Evolutionary conservation across 1,284 basidiomycete species (phyloP), one percentile per base, ranked within the genome.

Genomic region (Pseudomicrostroma phylloplanum): DNA sequence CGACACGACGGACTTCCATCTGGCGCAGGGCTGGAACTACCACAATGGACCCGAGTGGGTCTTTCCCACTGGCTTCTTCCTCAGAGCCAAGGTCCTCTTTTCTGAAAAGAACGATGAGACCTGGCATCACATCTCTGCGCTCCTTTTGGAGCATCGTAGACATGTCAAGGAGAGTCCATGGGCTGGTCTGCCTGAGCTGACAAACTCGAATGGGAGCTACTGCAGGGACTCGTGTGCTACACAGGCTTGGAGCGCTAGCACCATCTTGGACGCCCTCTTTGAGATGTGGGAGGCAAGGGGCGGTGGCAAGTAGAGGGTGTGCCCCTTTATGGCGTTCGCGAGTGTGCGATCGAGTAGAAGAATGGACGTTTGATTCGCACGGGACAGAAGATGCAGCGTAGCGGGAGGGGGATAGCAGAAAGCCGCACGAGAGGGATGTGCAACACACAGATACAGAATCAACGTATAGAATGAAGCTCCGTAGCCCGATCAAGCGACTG

Each of bases 11-110:
- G 67, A 68, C 57, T 67, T 61, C 48, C 41, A 53, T 42, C 23
- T 68, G 48, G 67, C 65, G 6, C 48, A 66, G 40, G 74, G 74
- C 26, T 70, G 66, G 63, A 71, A 71, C 46, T 76, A 76, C 64
- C 74, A 74, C 57, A 55, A 63, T 40, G 65, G 89, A 36, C 89
- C 89, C 4, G 90, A 93, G 79, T 96, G 91, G 92, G 89, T 88
- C 13, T 93, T 91, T 90, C 91, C 92, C 11, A 82, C 91, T 57
- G 94, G 94, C 11, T 97, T 92, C 83, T 97, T 96, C 84, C 81
- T 98, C 68, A 87, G 90, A 57, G 92, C 94, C 0, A 94, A 91
- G 15, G 60, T 68, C 49, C 63, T 71, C 56, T 76, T 76, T 62
- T 21, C 56, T 62, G 41, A 57, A 23, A 21, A 25, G 51, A 3